Evolutionary conservation across 768 basidiomycete genomes (phyloP), one percentile per base, ranked within the genome.

Genomic region (Hysterangium stoloniferum): DNA sequence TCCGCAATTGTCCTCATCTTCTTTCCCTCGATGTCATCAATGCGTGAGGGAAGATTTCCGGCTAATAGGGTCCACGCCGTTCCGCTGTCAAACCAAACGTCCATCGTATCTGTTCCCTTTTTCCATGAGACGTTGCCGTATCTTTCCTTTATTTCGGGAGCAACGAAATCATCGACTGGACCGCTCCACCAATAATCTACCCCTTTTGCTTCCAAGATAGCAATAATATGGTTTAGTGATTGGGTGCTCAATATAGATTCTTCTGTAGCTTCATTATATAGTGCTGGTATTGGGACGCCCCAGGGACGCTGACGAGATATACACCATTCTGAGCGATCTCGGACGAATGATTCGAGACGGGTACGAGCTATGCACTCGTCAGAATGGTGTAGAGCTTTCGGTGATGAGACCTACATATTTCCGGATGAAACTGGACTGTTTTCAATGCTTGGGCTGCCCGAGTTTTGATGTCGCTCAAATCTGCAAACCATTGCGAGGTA

Each of bases 11-110:
- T 68, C 32, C 68, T 68, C 5, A 59, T 56, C 11, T 6, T 44
- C 42, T 28, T 58, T 6, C 24, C 48, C 15, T 29, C 15, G 6
- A 25, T 31, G 19, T 35, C 46, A 34, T 40, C 28, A 2, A 45
- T 40, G 2, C 35, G 12, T 25, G 35, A 4, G 24, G 36, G 48
- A 49, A 40, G 48, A 8, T 53, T 42, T 2, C 61, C 60, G 2
- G 48, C n/a, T 15, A 95, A 68, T 71, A 89, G 76, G 1, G 89
- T 82, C 95, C 95, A 99, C 3, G 93, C 88, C 2, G 87, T 82
- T 4, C 95, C 95, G 58, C 90, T 94, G 66, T 99, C 95, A 58
- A 97, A 98, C 95, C 95, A 99, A 13, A 99, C 95, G 64, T 99
- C 95, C 83, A 98, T 92, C 2, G 95, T 99, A 62, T 99, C 95